Percentiles rank a stretch among this genome's conserved stretches.
phyloP scores from a whole-genome alignment of 192 early-diverging fungal genomes.

The Thoreauomyces humboldtii region DNA sequence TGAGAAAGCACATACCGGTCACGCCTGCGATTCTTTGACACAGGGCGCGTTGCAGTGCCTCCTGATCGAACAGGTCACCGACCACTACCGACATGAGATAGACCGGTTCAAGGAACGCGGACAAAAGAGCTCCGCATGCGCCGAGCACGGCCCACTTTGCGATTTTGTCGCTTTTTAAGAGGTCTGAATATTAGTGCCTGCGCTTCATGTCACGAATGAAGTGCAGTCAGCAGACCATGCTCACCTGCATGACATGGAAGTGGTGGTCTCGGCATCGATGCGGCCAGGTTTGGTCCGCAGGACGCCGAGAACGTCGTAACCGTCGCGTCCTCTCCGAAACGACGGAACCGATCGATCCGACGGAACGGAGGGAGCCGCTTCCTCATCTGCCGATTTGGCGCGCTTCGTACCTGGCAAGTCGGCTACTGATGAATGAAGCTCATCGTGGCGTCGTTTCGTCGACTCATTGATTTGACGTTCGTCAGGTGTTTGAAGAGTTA shows the following conservation, averaged over 20 bases:
- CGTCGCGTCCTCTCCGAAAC: constrained; percentile 53
- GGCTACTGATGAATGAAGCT: constrained; percentile 3
- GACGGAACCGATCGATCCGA: constrained; percentile 23
- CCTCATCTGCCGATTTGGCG: constrained; percentile 32
- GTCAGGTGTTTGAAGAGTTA: constrained; percentile 26
- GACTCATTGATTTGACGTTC: constrained; percentile 33
- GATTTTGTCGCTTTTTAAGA: constrained; percentile 80
- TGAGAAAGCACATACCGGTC: constrained; percentile 30
- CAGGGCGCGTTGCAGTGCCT: constrained; percentile 65
- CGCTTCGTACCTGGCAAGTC: constrained; percentile 26
- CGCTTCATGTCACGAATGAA: neutral
- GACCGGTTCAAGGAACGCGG: constrained; percentile 61
- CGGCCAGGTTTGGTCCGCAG: constrained; percentile 77
- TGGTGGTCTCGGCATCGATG: constrained; percentile 67
- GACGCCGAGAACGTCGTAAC: constrained; percentile 55
- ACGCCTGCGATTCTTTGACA: constrained; percentile 46
- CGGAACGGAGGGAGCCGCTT: constrained; percentile 18
- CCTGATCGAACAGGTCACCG: constrained; percentile 65
- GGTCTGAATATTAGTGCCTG: neutral
- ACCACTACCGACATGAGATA: constrained; percentile 65
- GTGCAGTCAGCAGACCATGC: neutral
- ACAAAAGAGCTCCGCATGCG: constrained; percentile 67
- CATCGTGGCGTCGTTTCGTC: constrained; percentile 45
- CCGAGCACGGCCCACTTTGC: constrained; percentile 85
- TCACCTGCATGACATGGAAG: constrained; percentile 74